These are phyloP conservation scores for Xylaria sp. DNA, from an alignment of 2,329 filamentous ascomycete species.

Conservation along the genomic window DNA sequence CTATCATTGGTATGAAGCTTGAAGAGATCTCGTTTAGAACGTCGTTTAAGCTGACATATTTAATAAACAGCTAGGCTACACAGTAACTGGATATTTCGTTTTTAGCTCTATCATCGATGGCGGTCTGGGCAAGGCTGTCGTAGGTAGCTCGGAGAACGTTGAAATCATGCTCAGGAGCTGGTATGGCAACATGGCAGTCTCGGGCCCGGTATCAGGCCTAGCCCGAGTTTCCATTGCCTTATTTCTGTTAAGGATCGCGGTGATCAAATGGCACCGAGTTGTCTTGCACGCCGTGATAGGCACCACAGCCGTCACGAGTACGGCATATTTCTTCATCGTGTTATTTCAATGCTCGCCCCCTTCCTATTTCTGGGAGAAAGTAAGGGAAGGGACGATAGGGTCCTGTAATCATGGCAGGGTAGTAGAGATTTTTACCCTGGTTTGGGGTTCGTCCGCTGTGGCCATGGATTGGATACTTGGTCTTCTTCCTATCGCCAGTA, in stretches of 20 bases:
- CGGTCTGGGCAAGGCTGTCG: constrained; percentile 47
- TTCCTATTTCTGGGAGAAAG: constrained; percentile 60
- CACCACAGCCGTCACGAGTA: constrained; percentile 53
- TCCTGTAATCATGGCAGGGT: constrained; percentile 55
- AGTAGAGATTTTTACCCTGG: constrained; percentile 56
- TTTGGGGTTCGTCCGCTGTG: constrained; percentile 59
- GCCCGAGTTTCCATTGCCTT: constrained; percentile 56
- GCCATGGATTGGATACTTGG: constrained; percentile 61
- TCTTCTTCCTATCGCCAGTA: constrained; percentile 58
- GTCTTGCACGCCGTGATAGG: constrained; percentile 50
- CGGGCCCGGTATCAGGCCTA: constrained; percentile 54
- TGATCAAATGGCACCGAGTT: constrained; percentile 49
- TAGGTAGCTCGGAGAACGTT: constrained; percentile 40
- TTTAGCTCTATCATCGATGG: constrained; percentile 49
- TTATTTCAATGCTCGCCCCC: constrained; percentile 62
- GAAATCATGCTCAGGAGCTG: constrained; percentile 50
- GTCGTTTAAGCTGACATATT: constrained; percentile 23
- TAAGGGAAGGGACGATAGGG: constrained; percentile 50
- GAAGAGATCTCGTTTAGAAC: background rate
- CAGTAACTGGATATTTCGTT: constrained; percentile 48
- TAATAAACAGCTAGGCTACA: constrained; percentile 50
- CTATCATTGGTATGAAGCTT: constrained; percentile 55
- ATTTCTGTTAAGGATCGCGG: constrained; percentile 56
- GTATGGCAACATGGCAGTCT: constrained; percentile 56
- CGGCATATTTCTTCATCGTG: constrained; percentile 58